Percentiles rank a stretch among this genome's conserved stretches.
Evolutionary conservation across 164 flowering plant genomes (phyloP).

Genomic region (Annona squamosa): DNA sequence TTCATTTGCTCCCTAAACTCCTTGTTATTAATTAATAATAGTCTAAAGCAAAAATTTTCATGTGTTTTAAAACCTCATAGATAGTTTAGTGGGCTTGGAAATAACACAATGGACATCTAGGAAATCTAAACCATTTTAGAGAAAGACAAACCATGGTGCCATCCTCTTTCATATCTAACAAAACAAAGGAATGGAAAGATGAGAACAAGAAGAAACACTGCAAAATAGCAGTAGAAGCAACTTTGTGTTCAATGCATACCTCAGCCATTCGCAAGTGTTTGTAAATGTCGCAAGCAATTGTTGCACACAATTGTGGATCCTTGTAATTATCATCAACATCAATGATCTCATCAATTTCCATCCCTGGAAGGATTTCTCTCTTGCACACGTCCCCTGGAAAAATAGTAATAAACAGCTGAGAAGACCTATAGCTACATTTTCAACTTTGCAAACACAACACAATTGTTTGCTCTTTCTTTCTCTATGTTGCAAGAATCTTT

Average conservation of each 20-base stretch:
- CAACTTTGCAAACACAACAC: background rate
- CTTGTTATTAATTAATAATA: background rate
- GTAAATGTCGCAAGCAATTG: constrained; percentile 89
- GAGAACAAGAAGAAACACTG: background rate
- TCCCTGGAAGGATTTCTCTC: constrained; percentile 39
- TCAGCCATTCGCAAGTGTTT: constrained; percentile 79
- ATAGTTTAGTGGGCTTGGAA: background rate
- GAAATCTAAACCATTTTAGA: background rate
- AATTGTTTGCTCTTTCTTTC: too few relatives aligned
- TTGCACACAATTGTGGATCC: constrained; percentile 87
- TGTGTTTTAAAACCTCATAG: background rate
- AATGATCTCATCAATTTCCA: constrained; percentile 38
- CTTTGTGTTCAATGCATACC: constrained; percentile 27
- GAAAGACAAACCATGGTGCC: background rate
- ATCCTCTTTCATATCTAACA: background rate
- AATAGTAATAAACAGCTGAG: background rate
- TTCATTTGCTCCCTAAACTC: background rate
- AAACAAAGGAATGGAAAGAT: background rate
- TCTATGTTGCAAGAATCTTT: too few relatives aligned
- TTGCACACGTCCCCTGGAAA: constrained; percentile 42
- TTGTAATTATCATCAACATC: constrained; percentile 42
- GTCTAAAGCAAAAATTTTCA: background rate
- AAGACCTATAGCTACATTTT: background rate
- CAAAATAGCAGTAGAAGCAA: background rate
- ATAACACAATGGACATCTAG: background rate